Evolutionary conservation across 1,284 basidiomycete species (phyloP), one percentile per base, ranked within the genome.

Genomic region (Microbotryum intermedium): DNA sequence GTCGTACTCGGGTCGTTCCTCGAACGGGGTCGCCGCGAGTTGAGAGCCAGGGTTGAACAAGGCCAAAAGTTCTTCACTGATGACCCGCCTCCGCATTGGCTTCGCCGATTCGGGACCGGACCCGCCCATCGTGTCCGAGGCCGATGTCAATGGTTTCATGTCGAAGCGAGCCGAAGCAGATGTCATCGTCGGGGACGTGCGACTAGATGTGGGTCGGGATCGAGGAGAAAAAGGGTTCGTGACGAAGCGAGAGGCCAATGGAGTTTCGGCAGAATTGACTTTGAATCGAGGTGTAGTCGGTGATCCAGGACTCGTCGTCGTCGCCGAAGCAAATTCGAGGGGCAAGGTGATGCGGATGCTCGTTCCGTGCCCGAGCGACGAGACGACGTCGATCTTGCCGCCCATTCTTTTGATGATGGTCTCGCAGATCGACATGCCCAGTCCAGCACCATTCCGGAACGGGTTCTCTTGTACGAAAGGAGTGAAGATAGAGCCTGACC

Each of bases 91-190:
- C 89, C 60, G 84, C 79, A 18, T 84, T 82, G 25, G 92, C 90
- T 53, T 87, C 84, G 62, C 84, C 81, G 7, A 89, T 43, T 86
- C 81, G 72, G 95, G 93, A 76, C 95, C 92, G 34, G 79, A 72
- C 43, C 77, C 73, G 1, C 90, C 90, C 0, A 90, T 90, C 76
- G 94, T 87, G 28, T 92, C 92, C 2, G 93, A 90, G 29, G 82
- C 81, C 7, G 23, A 28, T 3, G 50, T n/a, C 11, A 30, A 10
- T 11, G 30, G 29, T 28, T 48, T 13, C 26, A n/a, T 20, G 18
- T 51, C n/a, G 21, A n/a, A 51, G 50, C 11, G 29, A 25, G 13
- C 50, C 34, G 34, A 39, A 39, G 13, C 34, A 16, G 34, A 16
- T 39, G 34, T 16, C 10, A 39, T 39, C 34, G 34, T 39, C 34